Evolutionary conservation across 1,139 yeast genomes (phyloP).

Genomic region (Torulaspora pretoriensis): DNA sequence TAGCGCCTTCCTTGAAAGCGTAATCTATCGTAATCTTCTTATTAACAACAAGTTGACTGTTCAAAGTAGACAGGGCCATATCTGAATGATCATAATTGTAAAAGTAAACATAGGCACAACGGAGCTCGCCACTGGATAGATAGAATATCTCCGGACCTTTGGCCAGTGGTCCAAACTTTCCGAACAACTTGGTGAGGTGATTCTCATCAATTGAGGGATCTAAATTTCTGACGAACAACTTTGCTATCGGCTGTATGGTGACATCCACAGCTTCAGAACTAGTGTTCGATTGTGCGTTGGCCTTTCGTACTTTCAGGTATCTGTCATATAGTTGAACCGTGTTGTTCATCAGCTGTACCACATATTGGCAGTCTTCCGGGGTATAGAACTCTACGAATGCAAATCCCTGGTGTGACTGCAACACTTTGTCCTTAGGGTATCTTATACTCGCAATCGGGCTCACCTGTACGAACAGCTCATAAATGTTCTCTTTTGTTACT

Average conservation of each 20-base stretch:
- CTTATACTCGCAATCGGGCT: constrained; percentile 71
- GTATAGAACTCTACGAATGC: constrained; percentile 77
- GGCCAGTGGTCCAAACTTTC: constrained; percentile 62
- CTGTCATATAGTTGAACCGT: constrained; percentile 60
- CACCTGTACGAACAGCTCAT: constrained; percentile 80
- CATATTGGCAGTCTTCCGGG: constrained; percentile 67
- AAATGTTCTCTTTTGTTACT: constrained; percentile 63
- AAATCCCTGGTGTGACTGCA: constrained; percentile 73
- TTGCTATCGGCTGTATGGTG: constrained; percentile 63
- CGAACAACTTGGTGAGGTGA: constrained; percentile 56
- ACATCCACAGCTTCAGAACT: constrained; percentile 20
- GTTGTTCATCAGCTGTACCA: constrained; percentile 50
- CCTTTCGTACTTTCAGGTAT: constrained; percentile 54
- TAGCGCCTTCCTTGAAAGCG: constrained; percentile 64
- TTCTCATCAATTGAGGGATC: constrained; percentile 65
- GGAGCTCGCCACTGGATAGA: constrained; percentile 48
- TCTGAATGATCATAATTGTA: constrained; percentile 69
- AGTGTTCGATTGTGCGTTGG: constrained; percentile 38
- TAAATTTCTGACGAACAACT: constrained; percentile 66
- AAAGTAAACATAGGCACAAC: constrained; percentile 60
- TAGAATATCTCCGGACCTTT: constrained; percentile 51
- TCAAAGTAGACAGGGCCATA: constrained; percentile 62
- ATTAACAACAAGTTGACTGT: constrained; percentile 68
- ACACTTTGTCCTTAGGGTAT: constrained; percentile 75
- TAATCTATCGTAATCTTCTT: constrained; percentile 57